Evolutionary conservation across 352 stramenopile genomes (phyloP), one percentile per base, ranked within the genome.

Genomic region (Phytophthora constricta): DNA sequence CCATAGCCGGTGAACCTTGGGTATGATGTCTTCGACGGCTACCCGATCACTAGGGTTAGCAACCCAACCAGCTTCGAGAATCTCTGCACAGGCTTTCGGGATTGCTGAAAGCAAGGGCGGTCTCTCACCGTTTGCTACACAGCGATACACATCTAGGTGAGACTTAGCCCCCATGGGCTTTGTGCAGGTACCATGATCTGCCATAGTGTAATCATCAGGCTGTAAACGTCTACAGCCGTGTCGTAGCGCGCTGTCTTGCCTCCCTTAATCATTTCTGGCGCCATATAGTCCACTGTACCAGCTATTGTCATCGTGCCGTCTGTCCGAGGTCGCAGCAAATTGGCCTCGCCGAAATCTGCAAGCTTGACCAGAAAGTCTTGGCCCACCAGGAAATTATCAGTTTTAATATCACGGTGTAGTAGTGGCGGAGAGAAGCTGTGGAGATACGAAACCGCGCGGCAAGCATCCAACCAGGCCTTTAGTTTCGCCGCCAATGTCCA

Each of bases 281-380:
- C 87, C 87, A 96, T 96, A 58, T 92, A 96, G 53, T 96, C 87
- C 10, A 96, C 87, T 0, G 85, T 96, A 0, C 87, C 87, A 0
- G 86, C 85, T 67, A 96, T 93, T 22, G 87, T 96, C 87, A 96
- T 96, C 13, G 87, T 90, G 5, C 80, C 80, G 62, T 96, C 87
- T 7, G 76, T 84, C 39, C 87, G 82, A 37, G 87, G 87, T 4
- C 82, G 74, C 20, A 96, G 45, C 73, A 96, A 79, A 43, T 96
- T 96, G 48, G 86, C 85, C 67, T 96, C 88, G 8, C 88, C 88
- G 68, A 96, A 96, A 66, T 96, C 88, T 0, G 86, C 79, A 8
- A 96, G 79, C 60, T 96, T 96, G 27, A 96, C 63, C 20, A 91
- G 54, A 41, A 86, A 91, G 33, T 96, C 84, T 50, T 93, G 82